Conservation (phyloP, 805 yeast species). For the Teunomyces stri region DNA sequence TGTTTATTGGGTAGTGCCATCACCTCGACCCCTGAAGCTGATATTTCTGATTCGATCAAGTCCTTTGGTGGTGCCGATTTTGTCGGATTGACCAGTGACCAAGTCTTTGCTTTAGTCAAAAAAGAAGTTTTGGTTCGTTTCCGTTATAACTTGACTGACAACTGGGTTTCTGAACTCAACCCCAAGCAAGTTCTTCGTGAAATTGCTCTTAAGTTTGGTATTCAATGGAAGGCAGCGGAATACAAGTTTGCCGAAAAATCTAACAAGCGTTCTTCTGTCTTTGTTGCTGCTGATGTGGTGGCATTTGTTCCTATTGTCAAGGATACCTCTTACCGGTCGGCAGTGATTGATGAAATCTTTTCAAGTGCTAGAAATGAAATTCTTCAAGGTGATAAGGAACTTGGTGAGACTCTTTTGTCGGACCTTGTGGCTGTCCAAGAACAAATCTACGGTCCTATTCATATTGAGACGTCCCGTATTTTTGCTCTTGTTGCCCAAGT, state of each 20-base stretch:
- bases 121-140: conserved; percentile 59
- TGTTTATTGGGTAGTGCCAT: conserved; percentile 56
- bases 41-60: conserved; percentile 39
- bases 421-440: conserved; percentile 75
- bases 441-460: conserved; percentile 79
- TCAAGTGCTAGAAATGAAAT: conserved; percentile 53
- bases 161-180: conserved; percentile 44
- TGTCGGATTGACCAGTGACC: conserved; percentile 43
- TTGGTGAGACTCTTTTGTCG: conserved; percentile 60
- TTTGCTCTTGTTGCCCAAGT: conserved; percentile 64
- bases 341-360: conserved; percentile 72
- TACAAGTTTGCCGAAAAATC: conserved; percentile 48
- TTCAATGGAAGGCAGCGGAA: conserved; percentile 68
- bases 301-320: conserved; percentile 75
- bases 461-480: conserved; percentile 72
- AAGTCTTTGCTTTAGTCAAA: conserved; percentile 44
- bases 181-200: conserved; percentile 59
- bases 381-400: conserved; percentile 42
- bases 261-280: conserved; percentile 44
- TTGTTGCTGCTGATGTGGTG: conserved; percentile 59
- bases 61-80: conserved; percentile 47
- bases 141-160: conserved; percentile 53
- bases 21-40: conserved; percentile 38
- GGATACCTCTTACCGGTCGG: conserved; percentile 63
- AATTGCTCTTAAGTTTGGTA: conserved; percentile 74